Percentiles rank a stretch among this genome's conserved stretches.
Evolutionary conservation across 225 moss, liverwort and hornwort species (phyloP).

Genomic region (Lunularia cruciata): DNA sequence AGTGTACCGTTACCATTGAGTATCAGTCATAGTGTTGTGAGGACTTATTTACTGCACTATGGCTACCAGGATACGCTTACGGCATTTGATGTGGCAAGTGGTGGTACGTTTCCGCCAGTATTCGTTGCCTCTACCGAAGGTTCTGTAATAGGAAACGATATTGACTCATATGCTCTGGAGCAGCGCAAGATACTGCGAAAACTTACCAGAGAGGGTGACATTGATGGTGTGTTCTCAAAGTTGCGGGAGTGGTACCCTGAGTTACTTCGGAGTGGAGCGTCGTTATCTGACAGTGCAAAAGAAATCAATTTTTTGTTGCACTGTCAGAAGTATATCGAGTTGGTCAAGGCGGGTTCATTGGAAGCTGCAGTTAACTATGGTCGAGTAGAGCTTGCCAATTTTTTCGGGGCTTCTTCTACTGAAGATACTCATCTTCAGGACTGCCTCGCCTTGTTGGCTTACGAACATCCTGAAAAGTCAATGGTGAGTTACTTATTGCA

Average conservation of each 20-base stretch:
- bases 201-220: conserved; percentile 73
- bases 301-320: conserved; percentile 73
- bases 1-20: conserved; percentile 64
- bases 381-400: conserved; percentile 69
- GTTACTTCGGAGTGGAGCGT: conserved; percentile 60
- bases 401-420: conserved; percentile 65
- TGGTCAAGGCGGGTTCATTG: conserved; percentile 75
- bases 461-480: conserved; percentile 86
- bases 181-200: conserved; percentile 77
- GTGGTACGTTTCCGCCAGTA: conserved; percentile 56
- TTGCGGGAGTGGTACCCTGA: conserved; percentile 92
- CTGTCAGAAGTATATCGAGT: conserved; percentile 93
- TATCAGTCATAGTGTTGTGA: conserved; percentile 87
- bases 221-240: conserved; percentile 70
- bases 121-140: conserved; percentile 44
- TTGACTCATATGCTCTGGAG: conserved; percentile 75
- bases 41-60: conserved; percentile 85
- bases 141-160: conserved; percentile 40
- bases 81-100: conserved; percentile 87
- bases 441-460: conserved; percentile 83
- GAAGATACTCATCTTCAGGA: conserved; percentile 80
- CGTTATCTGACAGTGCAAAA: too few species aligned
- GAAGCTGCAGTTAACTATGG: conserved; percentile 79
- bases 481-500: conserved; percentile 81
- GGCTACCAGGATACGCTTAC: conserved; percentile 91